Conservation (phyloP, 108 stramenopile species). For the Poteriospumella lacustris region DNA sequence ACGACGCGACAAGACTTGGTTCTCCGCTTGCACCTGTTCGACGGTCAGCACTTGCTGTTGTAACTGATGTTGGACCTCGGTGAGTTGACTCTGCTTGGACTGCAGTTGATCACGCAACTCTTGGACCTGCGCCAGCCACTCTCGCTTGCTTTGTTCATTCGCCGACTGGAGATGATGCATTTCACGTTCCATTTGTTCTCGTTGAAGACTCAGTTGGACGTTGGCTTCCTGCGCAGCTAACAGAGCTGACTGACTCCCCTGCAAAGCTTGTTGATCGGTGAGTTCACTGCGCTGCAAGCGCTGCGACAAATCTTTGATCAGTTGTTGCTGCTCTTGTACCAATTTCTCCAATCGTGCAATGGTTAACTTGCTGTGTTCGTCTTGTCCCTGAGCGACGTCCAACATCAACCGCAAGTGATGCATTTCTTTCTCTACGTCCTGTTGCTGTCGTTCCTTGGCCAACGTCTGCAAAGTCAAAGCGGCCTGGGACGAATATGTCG, state of each 20-base stretch:
- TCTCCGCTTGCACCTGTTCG: neutral
- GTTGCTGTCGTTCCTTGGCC: neutral
- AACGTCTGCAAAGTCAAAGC: neutral
- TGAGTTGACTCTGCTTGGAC: neutral
- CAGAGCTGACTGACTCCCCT: neutral
- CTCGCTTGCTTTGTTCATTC: neutral
- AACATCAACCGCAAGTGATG: neutral
- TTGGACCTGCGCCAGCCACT: neutral
- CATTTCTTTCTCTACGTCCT: neutral
- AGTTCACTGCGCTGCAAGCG: neutral
- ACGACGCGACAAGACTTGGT: neutral
- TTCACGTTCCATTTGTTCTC: neutral
- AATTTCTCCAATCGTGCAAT: neutral
- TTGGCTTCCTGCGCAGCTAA: neutral
- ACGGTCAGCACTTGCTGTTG: neutral
- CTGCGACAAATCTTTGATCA: neutral
- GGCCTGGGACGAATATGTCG: neutral
- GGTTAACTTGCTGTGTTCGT: neutral
- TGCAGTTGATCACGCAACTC: neutral
- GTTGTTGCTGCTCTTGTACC: neutral
- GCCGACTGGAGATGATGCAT: neutral
- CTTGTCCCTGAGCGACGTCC: neutral
- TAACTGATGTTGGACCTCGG: neutral
- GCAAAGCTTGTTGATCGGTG: neutral
- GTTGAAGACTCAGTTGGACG: neutral